Percentiles rank a stretch among this genome's conserved stretches.
Conservation (phyloP, 306 rosid genomes). For the Cercis canadensis region DNA sequence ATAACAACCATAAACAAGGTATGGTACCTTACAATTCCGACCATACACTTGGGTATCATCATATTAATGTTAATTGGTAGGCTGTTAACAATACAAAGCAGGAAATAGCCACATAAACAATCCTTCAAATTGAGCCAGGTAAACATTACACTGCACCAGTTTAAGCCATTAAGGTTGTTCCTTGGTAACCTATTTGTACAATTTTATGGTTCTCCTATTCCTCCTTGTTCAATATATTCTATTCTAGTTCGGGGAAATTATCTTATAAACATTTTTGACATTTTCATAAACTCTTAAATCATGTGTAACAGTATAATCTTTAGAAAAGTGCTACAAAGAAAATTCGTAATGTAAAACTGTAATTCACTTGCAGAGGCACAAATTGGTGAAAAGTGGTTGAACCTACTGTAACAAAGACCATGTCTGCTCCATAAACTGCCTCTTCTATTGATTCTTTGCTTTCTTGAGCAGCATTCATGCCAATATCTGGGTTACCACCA, state of each 20-base stretch:
- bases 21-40: no score
- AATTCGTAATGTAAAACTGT: conserved; percentile 24
- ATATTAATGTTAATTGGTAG: no score
- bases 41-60: no score
- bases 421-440: conserved; percentile 91
- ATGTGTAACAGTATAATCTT: background rate
- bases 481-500: conserved; percentile 98
- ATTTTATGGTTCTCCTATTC: no score
- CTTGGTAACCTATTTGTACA: no score
- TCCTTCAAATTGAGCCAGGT: no score
- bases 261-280: conserved; percentile 19
- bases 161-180: no score
- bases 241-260: background rate
- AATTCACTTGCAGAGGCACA: conserved; percentile 39
- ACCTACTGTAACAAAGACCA: conserved; percentile 98
- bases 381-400: conserved; percentile 39
- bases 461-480: conserved; percentile 99
- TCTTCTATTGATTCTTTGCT: conserved; percentile 85
- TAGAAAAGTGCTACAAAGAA: conserved; percentile 11
- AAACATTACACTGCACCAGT: no score
- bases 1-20: no score
- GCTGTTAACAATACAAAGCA: no score
- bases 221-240: no score
- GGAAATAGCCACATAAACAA: no score
- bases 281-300: conserved; percentile 28